Conservation (phyloP, 2,329 filamentous ascomycete genomes). For the Aspergillus aculeatus region DNA sequence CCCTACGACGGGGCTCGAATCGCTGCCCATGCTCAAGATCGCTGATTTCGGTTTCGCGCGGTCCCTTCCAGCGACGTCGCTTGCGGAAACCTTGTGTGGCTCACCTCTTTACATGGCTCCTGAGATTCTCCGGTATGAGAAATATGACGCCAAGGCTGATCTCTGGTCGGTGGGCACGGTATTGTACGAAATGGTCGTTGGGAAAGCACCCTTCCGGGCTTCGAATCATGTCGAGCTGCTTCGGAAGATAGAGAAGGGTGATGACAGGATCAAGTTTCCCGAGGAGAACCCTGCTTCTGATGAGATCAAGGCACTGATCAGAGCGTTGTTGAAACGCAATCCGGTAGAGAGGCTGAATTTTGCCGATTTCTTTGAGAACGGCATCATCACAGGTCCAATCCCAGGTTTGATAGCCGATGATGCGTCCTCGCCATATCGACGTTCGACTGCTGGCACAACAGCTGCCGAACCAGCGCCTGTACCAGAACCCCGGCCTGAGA, state of each 20-base stretch:
- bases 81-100: slow-evolving; percentile 94
- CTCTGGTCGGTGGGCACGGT: slow-evolving; percentile 98
- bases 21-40: slow-evolving; percentile 93
- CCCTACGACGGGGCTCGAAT: slow-evolving; percentile 75
- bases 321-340: slow-evolving; percentile 77
- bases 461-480: slow-evolving; percentile 13
- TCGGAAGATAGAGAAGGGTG: slow-evolving; percentile 83
- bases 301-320: slow-evolving; percentile 77
- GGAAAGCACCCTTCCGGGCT: slow-evolving; percentile 85
- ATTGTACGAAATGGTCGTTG: slow-evolving; percentile 90
- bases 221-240: slow-evolving; percentile 92
- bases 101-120: slow-evolving; percentile 98
- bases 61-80: slow-evolving; percentile 81
- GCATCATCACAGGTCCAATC: slow-evolving; percentile 71
- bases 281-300: slow-evolving; percentile 68
- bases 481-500: slow-evolving; percentile 20
- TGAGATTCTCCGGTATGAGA: slow-evolving; percentile 94
- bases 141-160: slow-evolving; percentile 95
- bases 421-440: slow-evolving; percentile 40
- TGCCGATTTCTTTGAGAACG: slow-evolving; percentile 76
- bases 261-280: slow-evolving; percentile 82
- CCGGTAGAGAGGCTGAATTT: slow-evolving; percentile 84
- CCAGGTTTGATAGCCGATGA: slow-evolving; percentile 81
- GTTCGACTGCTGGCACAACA: slow-evolving; percentile 20
- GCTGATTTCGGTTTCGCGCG: slow-evolving; percentile 98